phyloP scores from a whole-genome alignment of 495 filamentous ascomycete species.

The Neurospora tetraspora region DNA sequence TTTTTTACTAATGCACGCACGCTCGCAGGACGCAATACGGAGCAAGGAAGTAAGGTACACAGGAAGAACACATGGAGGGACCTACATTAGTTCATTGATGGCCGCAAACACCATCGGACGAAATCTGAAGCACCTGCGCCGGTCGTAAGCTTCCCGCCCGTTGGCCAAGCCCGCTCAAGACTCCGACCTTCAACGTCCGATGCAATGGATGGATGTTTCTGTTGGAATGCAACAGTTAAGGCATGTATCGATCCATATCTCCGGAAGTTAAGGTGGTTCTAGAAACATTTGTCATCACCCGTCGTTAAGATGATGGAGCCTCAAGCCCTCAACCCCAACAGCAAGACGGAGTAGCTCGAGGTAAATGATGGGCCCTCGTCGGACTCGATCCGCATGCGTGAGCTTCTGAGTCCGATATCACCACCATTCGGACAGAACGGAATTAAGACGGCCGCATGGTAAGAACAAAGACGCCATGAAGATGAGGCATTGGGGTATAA shows the following conservation, averaged over 20 bases:
- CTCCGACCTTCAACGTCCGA: background rate
- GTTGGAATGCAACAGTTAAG: too few species aligned
- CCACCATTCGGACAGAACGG: background rate
- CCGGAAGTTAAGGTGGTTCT: background rate
- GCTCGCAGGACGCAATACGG: too few species aligned
- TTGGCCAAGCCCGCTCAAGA: too few species aligned
- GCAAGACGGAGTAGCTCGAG: background rate
- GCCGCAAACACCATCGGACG: too few species aligned
- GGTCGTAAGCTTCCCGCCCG: background rate
- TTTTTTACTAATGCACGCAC: too few species aligned
- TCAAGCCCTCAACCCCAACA: background rate
- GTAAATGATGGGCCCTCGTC: background rate
- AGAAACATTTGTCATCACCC: background rate
- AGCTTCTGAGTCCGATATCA: background rate
- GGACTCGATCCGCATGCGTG: background rate
- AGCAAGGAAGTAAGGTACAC: too few species aligned
- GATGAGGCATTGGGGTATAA: background rate
- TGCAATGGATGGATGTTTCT: background rate
- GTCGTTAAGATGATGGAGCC: background rate
- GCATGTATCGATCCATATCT: background rate
- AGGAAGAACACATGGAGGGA: too few species aligned
- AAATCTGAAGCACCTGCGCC: too few species aligned
- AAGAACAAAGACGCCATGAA: background rate
- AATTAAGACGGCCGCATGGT: background rate
- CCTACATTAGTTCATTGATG: too few species aligned